A percentile compares a stretch with the other conserved stretches of the same genome.
Evolutionary conservation across 2,329 filamentous ascomycete species (phyloP).

Genomic region (Ophiostoma novo-ulmi): DNA sequence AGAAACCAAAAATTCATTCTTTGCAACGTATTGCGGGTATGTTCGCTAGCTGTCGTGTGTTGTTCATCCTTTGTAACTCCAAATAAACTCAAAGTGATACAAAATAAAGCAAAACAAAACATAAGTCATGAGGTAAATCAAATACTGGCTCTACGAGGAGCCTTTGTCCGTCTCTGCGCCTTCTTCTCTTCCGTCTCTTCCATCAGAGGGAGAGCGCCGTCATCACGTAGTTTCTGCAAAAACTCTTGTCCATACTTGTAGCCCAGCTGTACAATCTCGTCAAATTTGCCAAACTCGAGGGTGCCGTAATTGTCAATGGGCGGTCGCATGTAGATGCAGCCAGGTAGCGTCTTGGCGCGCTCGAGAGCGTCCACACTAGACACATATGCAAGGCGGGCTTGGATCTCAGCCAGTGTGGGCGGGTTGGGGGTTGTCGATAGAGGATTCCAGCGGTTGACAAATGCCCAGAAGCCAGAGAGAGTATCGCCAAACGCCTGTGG

Average conservation of each 20-base stretch:
- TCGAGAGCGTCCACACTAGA: conserved; percentile 92
- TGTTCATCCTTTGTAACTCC: conserved; percentile 1
- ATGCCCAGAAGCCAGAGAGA: conserved; percentile 89
- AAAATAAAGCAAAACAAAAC: conserved; percentile 12
- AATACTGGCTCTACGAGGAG: conserved; percentile 72
- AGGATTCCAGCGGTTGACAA: conserved; percentile 94
- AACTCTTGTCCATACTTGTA: conserved; percentile 81
- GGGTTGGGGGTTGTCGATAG: conserved; percentile 86
- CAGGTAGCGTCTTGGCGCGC: conserved; percentile 81
- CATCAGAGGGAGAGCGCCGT: conserved; percentile 66
- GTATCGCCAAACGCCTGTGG: conserved; percentile 93
- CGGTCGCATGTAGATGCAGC: conserved; percentile 93
- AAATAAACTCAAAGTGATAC: not conserved
- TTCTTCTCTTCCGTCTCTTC: conserved; percentile 74
- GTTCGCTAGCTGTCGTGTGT: conserved; percentile 1
- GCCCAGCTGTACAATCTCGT: conserved; percentile 89
- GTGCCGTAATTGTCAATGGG: conserved; percentile 92
- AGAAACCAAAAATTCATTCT: not conserved
- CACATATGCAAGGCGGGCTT: conserved; percentile 90
- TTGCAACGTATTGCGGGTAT: conserved; percentile 12
- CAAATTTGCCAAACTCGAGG: conserved; percentile 93
- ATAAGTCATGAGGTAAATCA: conserved; percentile 33
- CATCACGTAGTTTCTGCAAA: conserved; percentile 67
- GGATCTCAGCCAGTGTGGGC: conserved; percentile 91
- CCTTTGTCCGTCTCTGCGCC: conserved; percentile 70